These are phyloP conservation scores for Podospora fimiseda DNA, from an alignment of 495 filamentous ascomycete species.

Conservation along the genomic window DNA sequence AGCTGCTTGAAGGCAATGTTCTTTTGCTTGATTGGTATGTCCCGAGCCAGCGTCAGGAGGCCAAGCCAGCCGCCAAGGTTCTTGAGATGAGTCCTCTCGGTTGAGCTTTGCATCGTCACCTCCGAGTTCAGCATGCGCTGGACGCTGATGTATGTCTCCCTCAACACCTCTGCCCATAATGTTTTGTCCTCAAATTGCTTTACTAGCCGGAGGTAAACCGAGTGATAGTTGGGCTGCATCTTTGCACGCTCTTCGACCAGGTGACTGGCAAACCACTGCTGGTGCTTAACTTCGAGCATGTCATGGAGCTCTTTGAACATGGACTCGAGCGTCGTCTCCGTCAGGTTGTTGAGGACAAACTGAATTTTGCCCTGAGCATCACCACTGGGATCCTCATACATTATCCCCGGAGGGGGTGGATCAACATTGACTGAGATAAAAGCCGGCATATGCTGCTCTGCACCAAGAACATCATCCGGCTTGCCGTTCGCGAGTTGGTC, in stretches of 20 bases:
- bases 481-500: slow-evolving; percentile 55
- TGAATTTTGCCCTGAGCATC: slow-evolving; percentile 87
- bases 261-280: slow-evolving; percentile 94
- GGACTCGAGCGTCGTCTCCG: slow-evolving; percentile 72
- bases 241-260: slow-evolving; percentile 96
- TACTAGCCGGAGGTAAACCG: slow-evolving; percentile 84
- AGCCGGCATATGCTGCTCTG: slow-evolving; percentile 49
- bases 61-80: slow-evolving; percentile 91
- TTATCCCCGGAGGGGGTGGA: slow-evolving; percentile 48
- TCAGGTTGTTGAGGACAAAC: slow-evolving; percentile 95
- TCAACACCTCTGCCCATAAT: slow-evolving; percentile 79
- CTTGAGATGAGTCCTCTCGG: slow-evolving; percentile 81
- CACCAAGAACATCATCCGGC: slow-evolving; percentile 49
- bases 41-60: slow-evolving; percentile 83
- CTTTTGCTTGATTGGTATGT: slow-evolving; percentile 92
- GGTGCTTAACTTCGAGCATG: slow-evolving; percentile 68
- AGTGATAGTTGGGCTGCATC: slow-evolving; percentile 91
- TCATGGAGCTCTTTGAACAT: slow-evolving; percentile 77
- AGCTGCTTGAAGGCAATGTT: slow-evolving; percentile 96
- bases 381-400: slow-evolving; percentile 74
- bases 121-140: slow-evolving; percentile 85
- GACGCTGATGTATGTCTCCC: slow-evolving; percentile 88
- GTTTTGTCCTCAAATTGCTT: slow-evolving; percentile 70
- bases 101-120: slow-evolving; percentile 65
- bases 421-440: slow-evolving; percentile 76